These are phyloP conservation scores for Sungouiozyma intestinalis DNA, from an alignment of 805 yeast species.

Conservation along the genomic window DNA sequence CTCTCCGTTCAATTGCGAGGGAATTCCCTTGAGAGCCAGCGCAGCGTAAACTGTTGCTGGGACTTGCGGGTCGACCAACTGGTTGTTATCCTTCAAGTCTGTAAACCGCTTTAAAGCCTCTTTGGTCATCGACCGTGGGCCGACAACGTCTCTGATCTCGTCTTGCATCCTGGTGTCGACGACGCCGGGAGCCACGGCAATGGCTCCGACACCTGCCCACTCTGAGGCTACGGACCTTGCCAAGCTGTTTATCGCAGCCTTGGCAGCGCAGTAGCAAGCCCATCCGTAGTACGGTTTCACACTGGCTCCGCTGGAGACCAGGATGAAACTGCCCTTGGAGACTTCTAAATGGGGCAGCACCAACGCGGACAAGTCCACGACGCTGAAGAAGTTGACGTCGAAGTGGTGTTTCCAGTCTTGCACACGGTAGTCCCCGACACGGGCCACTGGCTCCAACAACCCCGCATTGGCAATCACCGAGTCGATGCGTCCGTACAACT, in stretches of 20 bases:
- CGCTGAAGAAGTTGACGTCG: slow-evolving; percentile 71
- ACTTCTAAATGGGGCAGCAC: slow-evolving; percentile 48
- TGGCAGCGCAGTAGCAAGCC: slow-evolving; percentile 88
- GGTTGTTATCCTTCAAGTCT: slow-evolving; percentile 45
- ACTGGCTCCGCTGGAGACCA: slow-evolving; percentile 87
- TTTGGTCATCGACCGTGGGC: slow-evolving; percentile 49
- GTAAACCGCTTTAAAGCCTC: slow-evolving; percentile 52
- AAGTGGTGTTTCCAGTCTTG: slow-evolving; percentile 52
- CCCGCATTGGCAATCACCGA: slow-evolving; percentile 75
- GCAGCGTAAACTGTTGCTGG: slow-evolving; percentile 67
- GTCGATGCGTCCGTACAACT: slow-evolving; percentile 47
- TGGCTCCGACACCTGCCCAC: slow-evolving; percentile 34
- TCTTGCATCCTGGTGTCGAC: slow-evolving; percentile 87
- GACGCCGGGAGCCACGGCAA: slow-evolving; percentile 89
- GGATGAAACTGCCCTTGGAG: slow-evolving; percentile 53
- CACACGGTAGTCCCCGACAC: slow-evolving; percentile 33
- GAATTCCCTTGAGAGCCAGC: slow-evolving; percentile 52
- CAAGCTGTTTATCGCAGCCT: slow-evolving; percentile 82
- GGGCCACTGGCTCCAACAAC: slow-evolving; percentile 64
- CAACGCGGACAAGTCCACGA: slow-evolving; percentile 45
- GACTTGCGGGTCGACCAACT: slow-evolving; percentile 54
- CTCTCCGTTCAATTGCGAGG: slow-evolving; percentile 49
- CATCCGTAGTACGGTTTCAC: slow-evolving; percentile 40
- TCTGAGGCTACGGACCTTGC: slow-evolving; percentile 59
- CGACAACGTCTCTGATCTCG: slow-evolving; percentile 56